Base-by-base conservation (phyloP, 768 basidiomycete genomes). In the Agrocybe chaxingu region DNA sequence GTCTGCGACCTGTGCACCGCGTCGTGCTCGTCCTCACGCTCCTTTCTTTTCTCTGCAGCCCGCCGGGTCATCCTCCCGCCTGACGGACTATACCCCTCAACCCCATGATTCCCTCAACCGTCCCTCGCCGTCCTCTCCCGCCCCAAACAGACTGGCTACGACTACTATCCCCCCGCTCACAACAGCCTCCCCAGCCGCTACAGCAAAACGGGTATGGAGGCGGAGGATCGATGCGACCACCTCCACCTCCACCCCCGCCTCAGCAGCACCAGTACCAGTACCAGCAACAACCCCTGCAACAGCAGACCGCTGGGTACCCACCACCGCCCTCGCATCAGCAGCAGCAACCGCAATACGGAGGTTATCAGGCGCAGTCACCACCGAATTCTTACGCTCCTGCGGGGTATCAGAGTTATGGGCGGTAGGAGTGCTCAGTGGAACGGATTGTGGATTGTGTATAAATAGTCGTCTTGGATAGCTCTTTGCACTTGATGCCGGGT, bases 391-490 rank as follows among this genome's bases (percentile, higher is more conserved):
- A 59, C 38, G 47, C 54, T 29, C 56, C 61, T 29, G 47, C 54
- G 41, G 60, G 61, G 40, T 66, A 65, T 35, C 57, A 65, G 19
- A 55, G 57, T 8, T 62, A 63, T 59, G 56, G 62, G 13, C 55
- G 57, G 19, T 60, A 51, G 43, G 24, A 24, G 24, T 24, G 39
- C 40, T 33, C 24, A 24, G 5, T 24, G 24, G 5, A 24, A 24
- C 24, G 24, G 5, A 16, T 16, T 16, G 16, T 24, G 24, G 5
- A 24, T 1, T 24, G 24, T 24, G 24, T 24, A 24, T 24, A 1
- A 24, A 24, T 24, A 24, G 24, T 24, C 24, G 24, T 24, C 24
- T 24, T 24, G 24, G 24, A 24, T 24, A 24, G 24, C 24, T 24
- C 24, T 24, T 24, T 24, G 24, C 5, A 24, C 24, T 24, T 24